These are phyloP conservation scores for Acanthamoeba divionensis DNA, from an alignment of 208 protist genomes.

Conservation along the genomic window DNA sequence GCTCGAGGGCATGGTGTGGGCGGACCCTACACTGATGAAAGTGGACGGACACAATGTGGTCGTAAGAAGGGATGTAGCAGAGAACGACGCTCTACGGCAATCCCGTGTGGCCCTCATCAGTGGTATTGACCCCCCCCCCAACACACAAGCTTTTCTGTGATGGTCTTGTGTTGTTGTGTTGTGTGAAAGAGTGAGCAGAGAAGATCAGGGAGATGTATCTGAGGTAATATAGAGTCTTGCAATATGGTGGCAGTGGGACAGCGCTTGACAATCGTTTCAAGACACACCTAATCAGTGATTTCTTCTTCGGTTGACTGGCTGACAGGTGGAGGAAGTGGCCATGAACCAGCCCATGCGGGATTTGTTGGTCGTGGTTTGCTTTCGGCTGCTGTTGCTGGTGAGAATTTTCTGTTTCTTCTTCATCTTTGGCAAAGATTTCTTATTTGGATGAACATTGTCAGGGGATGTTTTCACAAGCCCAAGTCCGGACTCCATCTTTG, in stretches of 20 bases:
- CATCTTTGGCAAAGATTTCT: not conserved
- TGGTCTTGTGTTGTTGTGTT: too few relatives aligned
- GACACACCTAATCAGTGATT: constrained; percentile 1
- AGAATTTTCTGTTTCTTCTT: not conserved
- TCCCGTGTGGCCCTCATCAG: not conserved
- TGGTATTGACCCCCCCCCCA: not conserved
- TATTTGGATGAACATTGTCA: not conserved
- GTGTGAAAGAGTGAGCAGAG: too few relatives aligned
- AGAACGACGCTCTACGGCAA: not conserved
- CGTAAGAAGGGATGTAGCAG: not conserved
- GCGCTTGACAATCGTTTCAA: too few relatives aligned
- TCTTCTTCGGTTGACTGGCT: constrained; percentile 73
- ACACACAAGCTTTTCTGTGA: too few relatives aligned
- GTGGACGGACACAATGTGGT: constrained; percentile 7
- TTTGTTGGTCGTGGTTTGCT: constrained; percentile 87
- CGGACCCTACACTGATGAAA: not conserved
- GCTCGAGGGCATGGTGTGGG: constrained; percentile 15
- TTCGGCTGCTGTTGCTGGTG: constrained; percentile 85
- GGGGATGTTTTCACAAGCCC: constrained; percentile 86
- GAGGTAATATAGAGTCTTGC: too few relatives aligned
- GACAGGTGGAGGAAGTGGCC: constrained; percentile 85
- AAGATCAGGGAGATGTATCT: too few relatives aligned
- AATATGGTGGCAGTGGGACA: too few relatives aligned
- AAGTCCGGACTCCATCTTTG: constrained; percentile 75
- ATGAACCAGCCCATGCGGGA: constrained; percentile 86